Percentiles rank a stretch among this genome's conserved stretches.
phyloP scores from a whole-genome alignment of 1,284 basidiomycete genomes.

The Anthracocystis setariae region DNA sequence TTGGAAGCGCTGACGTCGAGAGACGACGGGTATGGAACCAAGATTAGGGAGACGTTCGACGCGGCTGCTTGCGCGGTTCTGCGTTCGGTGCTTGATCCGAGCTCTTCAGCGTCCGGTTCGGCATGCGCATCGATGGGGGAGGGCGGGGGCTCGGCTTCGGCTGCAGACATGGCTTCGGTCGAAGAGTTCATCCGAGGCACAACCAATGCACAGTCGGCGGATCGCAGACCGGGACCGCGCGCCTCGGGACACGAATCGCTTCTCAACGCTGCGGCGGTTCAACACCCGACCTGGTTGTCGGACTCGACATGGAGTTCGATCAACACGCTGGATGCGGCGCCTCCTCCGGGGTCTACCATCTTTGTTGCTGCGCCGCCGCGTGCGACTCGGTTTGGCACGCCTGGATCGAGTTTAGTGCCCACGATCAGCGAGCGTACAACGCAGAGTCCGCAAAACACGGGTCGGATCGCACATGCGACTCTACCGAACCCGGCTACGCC shows the following conservation, averaged over 20 bases:
- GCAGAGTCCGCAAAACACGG: slow-evolving; percentile 8
- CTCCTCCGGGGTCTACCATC: slow-evolving; percentile 45
- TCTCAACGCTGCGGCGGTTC: slow-evolving; percentile 18
- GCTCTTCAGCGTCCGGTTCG: not conserved
- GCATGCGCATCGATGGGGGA: not conserved
- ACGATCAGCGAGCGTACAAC: slow-evolving; percentile 41
- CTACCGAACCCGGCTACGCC: not conserved
- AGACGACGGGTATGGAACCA: slow-evolving; percentile 34
- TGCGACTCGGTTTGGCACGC: slow-evolving; percentile 16
- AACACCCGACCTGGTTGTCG: slow-evolving; percentile 45
- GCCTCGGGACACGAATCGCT: slow-evolving; percentile 24
- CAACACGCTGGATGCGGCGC: slow-evolving; percentile 29
- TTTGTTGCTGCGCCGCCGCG: slow-evolving; percentile 44
- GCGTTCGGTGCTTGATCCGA: slow-evolving; percentile 28
- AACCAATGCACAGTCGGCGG: not conserved
- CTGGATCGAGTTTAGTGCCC: slow-evolving; percentile 28
- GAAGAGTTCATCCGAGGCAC: slow-evolving; percentile 24
- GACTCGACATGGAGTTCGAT: slow-evolving; percentile 48
- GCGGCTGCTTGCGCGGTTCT: slow-evolving; percentile 39
- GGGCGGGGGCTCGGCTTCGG: too few species aligned
- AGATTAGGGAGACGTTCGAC: slow-evolving; percentile 44
- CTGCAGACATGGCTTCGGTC: slow-evolving; percentile 3
- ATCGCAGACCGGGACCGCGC: not conserved
- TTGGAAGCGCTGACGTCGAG: slow-evolving; percentile 40
- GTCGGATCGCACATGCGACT: not conserved